Percentiles rank a stretch among this genome's conserved stretches.
Evolutionary conservation across 768 basidiomycete genomes (phyloP).

Genomic region (Coprinopsis sp.): DNA sequence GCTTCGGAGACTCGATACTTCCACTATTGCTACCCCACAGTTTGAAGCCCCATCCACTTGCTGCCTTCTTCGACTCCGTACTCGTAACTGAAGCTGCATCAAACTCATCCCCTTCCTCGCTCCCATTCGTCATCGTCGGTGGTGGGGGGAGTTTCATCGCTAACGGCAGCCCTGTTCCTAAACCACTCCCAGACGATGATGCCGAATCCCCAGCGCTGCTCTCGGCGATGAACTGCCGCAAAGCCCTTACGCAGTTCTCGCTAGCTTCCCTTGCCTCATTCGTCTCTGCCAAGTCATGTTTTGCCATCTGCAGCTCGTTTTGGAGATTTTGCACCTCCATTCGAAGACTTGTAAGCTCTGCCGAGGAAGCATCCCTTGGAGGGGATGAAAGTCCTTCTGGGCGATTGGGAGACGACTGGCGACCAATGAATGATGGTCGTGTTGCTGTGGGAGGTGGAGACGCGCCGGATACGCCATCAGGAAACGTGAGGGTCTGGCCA

Average conservation of each 20-base stretch:
- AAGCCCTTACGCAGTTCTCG: slow-evolving; percentile 75
- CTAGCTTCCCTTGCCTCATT: slow-evolving; percentile 78
- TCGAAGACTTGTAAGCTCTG: slow-evolving; percentile 55
- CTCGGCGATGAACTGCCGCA: slow-evolving; percentile 79
- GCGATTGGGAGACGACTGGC: slow-evolving; percentile 46
- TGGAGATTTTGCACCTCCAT: slow-evolving; percentile 55
- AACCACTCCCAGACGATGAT: slow-evolving; percentile 10
- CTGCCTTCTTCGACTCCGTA: slow-evolving; percentile 22
- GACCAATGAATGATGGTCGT: slow-evolving; percentile 49
- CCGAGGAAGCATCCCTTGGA: slow-evolving; percentile 18
- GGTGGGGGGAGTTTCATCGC: slow-evolving; percentile 38
- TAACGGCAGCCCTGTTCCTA: no score
- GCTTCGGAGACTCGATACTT: slow-evolving; percentile 19
- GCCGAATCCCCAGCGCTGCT: slow-evolving; percentile 52
- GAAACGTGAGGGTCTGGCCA: slow-evolving; percentile 28
- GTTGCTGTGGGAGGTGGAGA: slow-evolving; percentile 21
- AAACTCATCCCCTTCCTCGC: no score
- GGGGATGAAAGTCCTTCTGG: no score
- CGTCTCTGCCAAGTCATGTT: slow-evolving; percentile 49
- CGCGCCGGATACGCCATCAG: slow-evolving; percentile 29
- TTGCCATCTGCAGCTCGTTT: slow-evolving; percentile 56
- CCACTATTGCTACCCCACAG: slow-evolving; percentile 47
- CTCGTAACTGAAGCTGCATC: no score
- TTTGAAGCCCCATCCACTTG: slow-evolving; percentile 62
- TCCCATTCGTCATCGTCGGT: slow-evolving; percentile 35